These are phyloP conservation scores for Irpex rosettiformis DNA, from an alignment of 1,284 basidiomycete genomes.

Conservation along the genomic window DNA sequence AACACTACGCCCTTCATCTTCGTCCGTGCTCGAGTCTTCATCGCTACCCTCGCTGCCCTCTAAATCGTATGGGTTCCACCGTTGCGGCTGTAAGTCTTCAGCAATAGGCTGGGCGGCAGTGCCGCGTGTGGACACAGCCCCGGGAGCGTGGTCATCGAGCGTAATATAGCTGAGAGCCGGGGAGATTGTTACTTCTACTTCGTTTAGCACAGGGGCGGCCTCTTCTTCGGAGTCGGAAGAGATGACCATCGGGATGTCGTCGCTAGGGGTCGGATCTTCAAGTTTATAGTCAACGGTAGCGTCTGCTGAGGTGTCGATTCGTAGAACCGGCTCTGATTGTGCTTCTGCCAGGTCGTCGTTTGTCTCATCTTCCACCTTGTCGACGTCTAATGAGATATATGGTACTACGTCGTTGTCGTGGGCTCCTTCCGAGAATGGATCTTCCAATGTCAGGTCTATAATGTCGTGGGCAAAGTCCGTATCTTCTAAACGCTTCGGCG, in stretches of 20 bases:
- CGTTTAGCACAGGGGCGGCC: neutral
- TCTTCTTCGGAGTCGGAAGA: neutral
- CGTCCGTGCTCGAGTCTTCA: neutral
- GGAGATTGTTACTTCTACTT: neutral
- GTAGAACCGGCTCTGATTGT: neutral
- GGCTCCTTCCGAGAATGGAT: neutral
- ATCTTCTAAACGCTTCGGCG: neutral
- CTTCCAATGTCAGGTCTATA: neutral
- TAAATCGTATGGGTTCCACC: neutral
- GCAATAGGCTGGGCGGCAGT: too few relatives aligned
- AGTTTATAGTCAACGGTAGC: neutral
- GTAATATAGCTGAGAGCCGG: constrained; percentile 8
- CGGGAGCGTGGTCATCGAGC: neutral
- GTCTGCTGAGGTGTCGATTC: neutral
- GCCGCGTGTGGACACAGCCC: neutral
- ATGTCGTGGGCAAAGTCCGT: neutral
- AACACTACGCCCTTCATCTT: neutral
- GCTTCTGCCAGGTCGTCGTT: neutral
- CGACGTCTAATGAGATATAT: too few relatives aligned
- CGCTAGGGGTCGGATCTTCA: neutral
- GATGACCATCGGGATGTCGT: neutral
- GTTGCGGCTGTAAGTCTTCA: too few relatives aligned
- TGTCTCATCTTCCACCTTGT: neutral
- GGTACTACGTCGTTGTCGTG: neutral
- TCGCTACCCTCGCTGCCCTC: neutral